Conservation (phyloP, 108 stramenopile genomes). For the Phaeodactylum tricornutum region DNA sequence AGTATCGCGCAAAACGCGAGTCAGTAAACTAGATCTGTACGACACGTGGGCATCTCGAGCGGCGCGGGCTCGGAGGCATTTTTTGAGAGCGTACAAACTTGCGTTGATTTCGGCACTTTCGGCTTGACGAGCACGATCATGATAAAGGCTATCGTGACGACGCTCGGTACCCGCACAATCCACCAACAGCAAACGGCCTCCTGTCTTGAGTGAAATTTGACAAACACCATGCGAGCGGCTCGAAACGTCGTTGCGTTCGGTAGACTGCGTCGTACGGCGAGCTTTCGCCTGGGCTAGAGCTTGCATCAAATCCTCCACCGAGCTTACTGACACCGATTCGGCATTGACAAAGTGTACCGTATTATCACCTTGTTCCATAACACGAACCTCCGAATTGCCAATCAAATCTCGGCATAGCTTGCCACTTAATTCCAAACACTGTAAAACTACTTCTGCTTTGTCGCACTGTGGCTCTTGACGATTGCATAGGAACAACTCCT, state of each 20-base stretch:
- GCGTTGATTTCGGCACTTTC: slow-evolving; percentile 77
- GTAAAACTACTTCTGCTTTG: too few species aligned
- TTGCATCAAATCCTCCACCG: neutral
- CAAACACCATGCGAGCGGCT: slow-evolving; percentile 7
- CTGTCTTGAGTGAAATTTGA: neutral
- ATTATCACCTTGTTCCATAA: slow-evolving; percentile 2
- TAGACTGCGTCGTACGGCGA: neutral
- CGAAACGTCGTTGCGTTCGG: neutral
- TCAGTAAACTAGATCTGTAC: slow-evolving; percentile 40
- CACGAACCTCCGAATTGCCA: too few species aligned
- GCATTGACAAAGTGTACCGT: neutral
- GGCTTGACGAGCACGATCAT: slow-evolving; percentile 30
- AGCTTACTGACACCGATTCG: too few species aligned
- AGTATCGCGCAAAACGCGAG: slow-evolving; percentile 39
- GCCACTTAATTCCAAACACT: too few species aligned
- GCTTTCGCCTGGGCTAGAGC: neutral
- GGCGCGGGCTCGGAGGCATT: slow-evolving; percentile 54
- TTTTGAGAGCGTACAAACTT: slow-evolving; percentile 58
- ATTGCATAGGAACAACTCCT: too few species aligned
- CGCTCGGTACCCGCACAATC: slow-evolving; percentile 78
- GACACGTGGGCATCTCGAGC: slow-evolving; percentile 21
- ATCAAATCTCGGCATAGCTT: too few species aligned
- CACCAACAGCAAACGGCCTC: slow-evolving; percentile 49
- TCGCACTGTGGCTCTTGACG: too few species aligned
- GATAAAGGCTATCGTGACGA: slow-evolving; percentile 46